These are phyloP conservation scores for Fusarium sp. DNA, from an alignment of 2,329 filamentous ascomycete genomes.

Conservation along the genomic window DNA sequence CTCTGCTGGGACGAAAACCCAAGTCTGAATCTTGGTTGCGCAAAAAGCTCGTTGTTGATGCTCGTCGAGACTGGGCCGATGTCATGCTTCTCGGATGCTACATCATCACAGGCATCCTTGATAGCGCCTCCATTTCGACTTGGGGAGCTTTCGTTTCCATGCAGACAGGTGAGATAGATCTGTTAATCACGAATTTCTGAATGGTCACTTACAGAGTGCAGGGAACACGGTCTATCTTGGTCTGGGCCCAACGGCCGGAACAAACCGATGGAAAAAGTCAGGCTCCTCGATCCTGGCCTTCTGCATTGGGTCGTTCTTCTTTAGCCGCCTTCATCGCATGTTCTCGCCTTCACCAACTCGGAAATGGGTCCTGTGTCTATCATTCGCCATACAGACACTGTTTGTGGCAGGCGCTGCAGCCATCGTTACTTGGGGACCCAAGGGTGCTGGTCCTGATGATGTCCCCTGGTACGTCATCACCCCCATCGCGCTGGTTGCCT, in stretches of 20 bases:
- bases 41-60: conserved; percentile 34
- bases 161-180: conserved; percentile 73
- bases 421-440: conserved; percentile 63
- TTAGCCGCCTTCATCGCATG: conserved; percentile 74
- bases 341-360: conserved; percentile 63
- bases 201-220: conserved; percentile 35
- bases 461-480: conserved; percentile 71
- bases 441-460: conserved; percentile 54
- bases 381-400: conserved; percentile 65
- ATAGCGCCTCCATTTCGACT: conserved; percentile 80
- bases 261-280: conserved; percentile 64
- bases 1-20: conserved; percentile 34
- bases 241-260: conserved; percentile 68
- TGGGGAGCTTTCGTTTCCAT: conserved; percentile 87
- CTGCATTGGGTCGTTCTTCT: conserved; percentile 78
- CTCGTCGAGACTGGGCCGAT: conserved; percentile 71
- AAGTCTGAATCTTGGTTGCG: conserved; percentile 32
- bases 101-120: conserved; percentile 80
- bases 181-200: not conserved
- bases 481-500: conserved; percentile 77
- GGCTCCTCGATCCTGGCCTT: conserved; percentile 77
- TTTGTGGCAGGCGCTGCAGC: conserved; percentile 65
- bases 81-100: conserved; percentile 78
- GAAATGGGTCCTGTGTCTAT: conserved; percentile 73
- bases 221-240: conserved; percentile 85